Evolutionary conservation across 257 asterid species (phyloP), one percentile per base, ranked within the genome.

Genomic region (Cruciata laevipes): DNA sequence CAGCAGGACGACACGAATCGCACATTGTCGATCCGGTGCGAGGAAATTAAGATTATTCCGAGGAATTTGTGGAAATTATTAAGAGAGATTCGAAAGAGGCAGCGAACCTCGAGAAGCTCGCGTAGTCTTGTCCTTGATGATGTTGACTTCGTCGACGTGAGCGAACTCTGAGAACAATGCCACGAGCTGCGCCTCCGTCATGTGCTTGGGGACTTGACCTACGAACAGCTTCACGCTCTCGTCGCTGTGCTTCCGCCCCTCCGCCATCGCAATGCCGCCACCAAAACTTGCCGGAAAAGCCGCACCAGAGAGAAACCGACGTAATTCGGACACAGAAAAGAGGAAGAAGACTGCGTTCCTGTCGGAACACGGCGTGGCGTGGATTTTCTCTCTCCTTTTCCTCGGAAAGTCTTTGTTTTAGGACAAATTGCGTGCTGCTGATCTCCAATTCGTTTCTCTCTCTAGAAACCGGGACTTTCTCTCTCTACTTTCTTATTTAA

Each of bases 221-320:
- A 89, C 98, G 74, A 94, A 94, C 75, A 94, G 83, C 95, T 94
- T 94, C 76, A 94, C 98, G 80, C 96, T 83, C 74, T 90, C 96
- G 21, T 76, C 86, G 63, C 85, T 85, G 67, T 77, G 79, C 73
- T 74, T 61, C 67, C 63, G 52, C 73, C 52, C 79, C 77, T 86
- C 97, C 93, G 95, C 96, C 97, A 90, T 90, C 20, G n/a, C 83
- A 71, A 70, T 52, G 79, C 85, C 51, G 69, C 51, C 66, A n/a
- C 55, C 21, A 18, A 60, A 27, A 61, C 73, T 37, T 65, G 24
- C 69, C 17, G 23, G 25, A 38, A 5, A 23, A 32, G 31, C 13
- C 47, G 11, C 47, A 4, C 44, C 18, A 5, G 55, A 5, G 3
- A 14, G 0, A 47, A 47, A 4, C 38, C 20, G 20, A 7, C 47